phyloP scores from a whole-genome alignment of 176 grass and related monocot species.

The Chloris gayana region DNA sequence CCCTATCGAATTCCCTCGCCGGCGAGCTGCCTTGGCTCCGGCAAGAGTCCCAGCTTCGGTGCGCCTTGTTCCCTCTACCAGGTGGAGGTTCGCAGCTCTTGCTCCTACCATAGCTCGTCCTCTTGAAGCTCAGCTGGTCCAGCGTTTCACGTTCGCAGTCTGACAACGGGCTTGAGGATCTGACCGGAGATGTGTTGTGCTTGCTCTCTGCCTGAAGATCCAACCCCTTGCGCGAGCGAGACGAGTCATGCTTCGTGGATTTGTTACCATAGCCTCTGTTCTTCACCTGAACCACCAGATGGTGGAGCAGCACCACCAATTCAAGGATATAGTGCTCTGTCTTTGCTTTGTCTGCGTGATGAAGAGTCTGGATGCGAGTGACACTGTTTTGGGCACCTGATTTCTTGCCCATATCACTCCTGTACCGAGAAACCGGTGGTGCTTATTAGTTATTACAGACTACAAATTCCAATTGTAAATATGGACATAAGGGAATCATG shows the following conservation, averaged over 20 bases:
- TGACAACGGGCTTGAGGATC: constrained; percentile 23
- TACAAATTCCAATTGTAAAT: background rate
- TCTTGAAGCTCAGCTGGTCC: constrained; percentile 47
- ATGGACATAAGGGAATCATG: background rate
- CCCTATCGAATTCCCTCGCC: constrained; percentile 40
- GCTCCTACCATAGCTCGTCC: constrained; percentile 61
- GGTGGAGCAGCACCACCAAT: constrained; percentile 86
- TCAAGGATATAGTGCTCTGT: constrained; percentile 77
- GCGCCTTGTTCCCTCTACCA: constrained; percentile 18
- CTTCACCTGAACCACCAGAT: constrained; percentile 84
- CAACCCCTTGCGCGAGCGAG: constrained; percentile 25
- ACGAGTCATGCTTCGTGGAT: constrained; percentile 29
- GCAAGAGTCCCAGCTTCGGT: constrained; percentile 49
- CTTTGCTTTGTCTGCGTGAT: constrained; percentile 77
- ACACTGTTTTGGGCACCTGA: constrained; percentile 43
- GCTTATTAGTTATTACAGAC: background rate
- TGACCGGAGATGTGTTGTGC: constrained; percentile 46
- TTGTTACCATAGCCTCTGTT: constrained; percentile 71
- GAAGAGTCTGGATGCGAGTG: constrained; percentile 77
- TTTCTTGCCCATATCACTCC: constrained; percentile 76
- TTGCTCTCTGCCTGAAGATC: background rate
- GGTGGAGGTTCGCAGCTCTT: constrained; percentile 57
- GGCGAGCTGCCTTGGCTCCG: constrained; percentile 82
- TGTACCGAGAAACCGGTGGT: background rate
- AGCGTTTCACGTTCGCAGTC: constrained; percentile 56